Base-by-base conservation (phyloP, 768 basidiomycete genomes). In the Ramaria sp. region DNA sequence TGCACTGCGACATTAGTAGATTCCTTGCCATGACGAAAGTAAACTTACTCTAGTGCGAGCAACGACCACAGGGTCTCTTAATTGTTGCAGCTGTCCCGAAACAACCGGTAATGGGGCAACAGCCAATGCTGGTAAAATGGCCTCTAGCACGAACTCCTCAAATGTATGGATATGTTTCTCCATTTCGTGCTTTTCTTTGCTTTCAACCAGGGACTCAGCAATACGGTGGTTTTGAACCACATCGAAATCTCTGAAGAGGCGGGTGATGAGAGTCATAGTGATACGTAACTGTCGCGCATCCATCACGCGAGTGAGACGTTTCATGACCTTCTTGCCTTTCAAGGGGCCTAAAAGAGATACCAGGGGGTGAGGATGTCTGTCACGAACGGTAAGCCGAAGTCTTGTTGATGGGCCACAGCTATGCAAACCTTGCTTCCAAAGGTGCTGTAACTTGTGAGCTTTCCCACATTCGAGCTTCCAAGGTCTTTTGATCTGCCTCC, bases 161-260 rank as follows among this genome's bases (percentile, higher is more conserved):
- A 97, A 97, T 0, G 83, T 84, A 62, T 95, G 89, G 0, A 92
- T 94, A 69, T 95, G 90, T n/a, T 78, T 75, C 62, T 96, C 93
- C 13, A 86, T 79, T 37, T 91, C 88, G 43, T 73, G 72, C 47
- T 79, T 78, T 62, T 82, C 82, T 3, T 71, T 63, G 4, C 78
- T 78, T 61, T 88, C 83, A 59, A 86, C 77, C 0, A 80, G 65
- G 1, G 77, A 71, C 67, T 88, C 95, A 37, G 88, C 79, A 17
- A 86, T 60, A 39, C 81, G 80, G 3, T 92, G 88, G 51, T 89
- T 74, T 62, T 77, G 76, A 51, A 98, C 85, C 17, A 98, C 91
- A 66, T 97, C 95, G 56, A 98, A 77, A 68, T 97, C 93, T 59
- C 80, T 82, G 73, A 97, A 98, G 65, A 91, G 95, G 0, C 94